These are phyloP conservation scores for Alternaria triticimaculans DNA, from an alignment of 2,329 filamentous ascomycete species.

Conservation along the genomic window DNA sequence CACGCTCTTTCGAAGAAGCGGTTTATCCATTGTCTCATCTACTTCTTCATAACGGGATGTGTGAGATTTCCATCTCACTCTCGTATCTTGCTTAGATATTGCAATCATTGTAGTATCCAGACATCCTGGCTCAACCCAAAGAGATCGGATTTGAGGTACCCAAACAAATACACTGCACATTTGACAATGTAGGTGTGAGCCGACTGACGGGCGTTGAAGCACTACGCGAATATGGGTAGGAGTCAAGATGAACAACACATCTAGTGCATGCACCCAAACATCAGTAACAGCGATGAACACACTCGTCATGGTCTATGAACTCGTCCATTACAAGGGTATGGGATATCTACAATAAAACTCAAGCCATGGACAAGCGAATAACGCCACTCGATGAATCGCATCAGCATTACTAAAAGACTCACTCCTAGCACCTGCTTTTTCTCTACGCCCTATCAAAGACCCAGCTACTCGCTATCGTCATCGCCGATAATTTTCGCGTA, in stretches of 20 bases:
- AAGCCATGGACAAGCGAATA: constrained; percentile 15
- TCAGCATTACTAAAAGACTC: neutral
- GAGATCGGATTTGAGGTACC: neutral
- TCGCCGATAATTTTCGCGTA: constrained; percentile 84
- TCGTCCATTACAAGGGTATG: constrained; percentile 34
- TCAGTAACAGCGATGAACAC: neutral
- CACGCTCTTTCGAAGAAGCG: neutral
- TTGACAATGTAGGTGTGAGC: neutral
- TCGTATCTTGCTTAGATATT: neutral
- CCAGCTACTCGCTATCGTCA: constrained; percentile 55
- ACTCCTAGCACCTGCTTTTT: neutral
- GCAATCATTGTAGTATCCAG: neutral
- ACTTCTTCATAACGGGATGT: neutral
- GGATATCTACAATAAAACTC: constrained; percentile 41
- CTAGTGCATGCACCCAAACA: neutral
- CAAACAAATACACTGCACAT: neutral
- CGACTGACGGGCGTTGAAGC: neutral
- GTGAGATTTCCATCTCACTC: neutral
- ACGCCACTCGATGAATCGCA: constrained; percentile 1
- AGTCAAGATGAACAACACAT: rapidly evolving
- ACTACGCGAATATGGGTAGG: neutral
- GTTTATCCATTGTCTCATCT: neutral
- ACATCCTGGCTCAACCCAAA: neutral
- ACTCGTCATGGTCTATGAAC: neutral
- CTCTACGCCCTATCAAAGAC: neutral